phyloP scores from a whole-genome alignment of 306 rosid species.

The Rosa persica region DNA sequence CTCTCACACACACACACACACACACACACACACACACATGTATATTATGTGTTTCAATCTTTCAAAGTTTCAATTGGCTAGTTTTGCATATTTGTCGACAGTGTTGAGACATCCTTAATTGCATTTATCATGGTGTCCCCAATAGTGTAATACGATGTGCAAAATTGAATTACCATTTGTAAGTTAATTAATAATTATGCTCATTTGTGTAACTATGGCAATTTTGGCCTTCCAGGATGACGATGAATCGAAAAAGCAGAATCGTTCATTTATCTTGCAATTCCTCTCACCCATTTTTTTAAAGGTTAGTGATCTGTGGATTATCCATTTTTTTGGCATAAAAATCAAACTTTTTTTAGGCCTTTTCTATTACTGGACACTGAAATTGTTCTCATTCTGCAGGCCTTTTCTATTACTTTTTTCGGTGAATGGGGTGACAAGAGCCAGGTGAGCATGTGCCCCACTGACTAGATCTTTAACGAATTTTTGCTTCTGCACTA shows the following conservation, averaged over 20 bases:
- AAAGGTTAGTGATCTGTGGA: slow-evolving; percentile 49
- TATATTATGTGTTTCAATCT: not conserved
- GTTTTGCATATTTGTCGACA: not conserved
- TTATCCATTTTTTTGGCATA: slow-evolving; percentile 14
- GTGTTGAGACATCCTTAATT: not conserved
- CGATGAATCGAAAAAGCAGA: slow-evolving; percentile 58
- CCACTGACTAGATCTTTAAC: slow-evolving; percentile 9
- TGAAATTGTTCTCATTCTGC: slow-evolving; percentile 27
- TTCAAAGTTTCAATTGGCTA: not conserved
- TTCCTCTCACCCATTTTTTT: slow-evolving; percentile 77
- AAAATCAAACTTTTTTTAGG: slow-evolving; percentile 38
- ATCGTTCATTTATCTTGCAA: slow-evolving; percentile 56
- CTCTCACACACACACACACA: not conserved
- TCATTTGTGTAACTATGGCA: not conserved
- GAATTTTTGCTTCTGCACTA: slow-evolving; percentile 14
- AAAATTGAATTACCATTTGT: not conserved
- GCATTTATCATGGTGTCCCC: not conserved
- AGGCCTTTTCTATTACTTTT: slow-evolving; percentile 94
- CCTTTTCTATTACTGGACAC: slow-evolving; percentile 64
- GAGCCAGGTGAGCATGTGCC: slow-evolving; percentile 71
- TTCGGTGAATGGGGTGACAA: slow-evolving; percentile 99
- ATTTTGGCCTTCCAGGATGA: slow-evolving; percentile 51
- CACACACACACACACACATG: not conserved
- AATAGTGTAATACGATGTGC: not conserved
- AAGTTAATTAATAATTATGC: not conserved